phyloP scores from a whole-genome alignment of 176 grass and related monocot genomes.

The Poa annua region DNA sequence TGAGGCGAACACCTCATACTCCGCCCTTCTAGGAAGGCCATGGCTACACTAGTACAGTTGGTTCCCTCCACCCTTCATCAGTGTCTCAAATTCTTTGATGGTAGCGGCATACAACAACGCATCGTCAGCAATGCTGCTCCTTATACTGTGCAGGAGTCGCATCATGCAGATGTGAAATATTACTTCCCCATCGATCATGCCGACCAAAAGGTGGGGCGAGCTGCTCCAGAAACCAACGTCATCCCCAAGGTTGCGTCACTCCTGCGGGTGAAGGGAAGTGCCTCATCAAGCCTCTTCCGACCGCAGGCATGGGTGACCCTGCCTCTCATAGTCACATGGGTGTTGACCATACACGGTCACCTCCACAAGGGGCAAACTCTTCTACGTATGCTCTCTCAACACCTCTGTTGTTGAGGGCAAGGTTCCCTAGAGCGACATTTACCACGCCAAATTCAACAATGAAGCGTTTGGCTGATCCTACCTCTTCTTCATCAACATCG shows the following conservation, averaged over 20 bases:
- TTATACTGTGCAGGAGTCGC: neutral
- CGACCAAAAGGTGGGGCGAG: neutral
- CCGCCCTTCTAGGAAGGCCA: too few relatives aligned
- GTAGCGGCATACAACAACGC: neutral
- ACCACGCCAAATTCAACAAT: too few relatives aligned
- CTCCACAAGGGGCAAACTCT: neutral
- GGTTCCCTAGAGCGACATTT: too few relatives aligned
- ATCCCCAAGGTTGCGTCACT: too few relatives aligned
- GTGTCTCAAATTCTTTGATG: neutral
- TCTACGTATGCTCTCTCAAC: neutral
- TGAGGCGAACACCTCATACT: too few relatives aligned
- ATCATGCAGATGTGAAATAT: neutral
- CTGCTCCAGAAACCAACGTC: too few relatives aligned
- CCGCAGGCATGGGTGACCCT: too few relatives aligned
- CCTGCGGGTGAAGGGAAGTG: neutral
- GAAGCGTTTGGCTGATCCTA: too few relatives aligned
- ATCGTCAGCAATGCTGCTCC: neutral
- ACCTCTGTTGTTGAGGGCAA: too few relatives aligned
- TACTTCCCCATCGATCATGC: neutral
- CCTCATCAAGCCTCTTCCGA: neutral
- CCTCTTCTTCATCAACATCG: neutral
- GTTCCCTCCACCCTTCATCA: neutral
- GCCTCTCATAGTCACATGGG: too few relatives aligned
- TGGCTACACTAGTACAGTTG: too few relatives aligned
- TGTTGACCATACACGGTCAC: too few relatives aligned